Evolutionary conservation across 2,329 filamentous ascomycete species (phyloP).

Genomic region (Neofusicoccum kwambonambiense): DNA sequence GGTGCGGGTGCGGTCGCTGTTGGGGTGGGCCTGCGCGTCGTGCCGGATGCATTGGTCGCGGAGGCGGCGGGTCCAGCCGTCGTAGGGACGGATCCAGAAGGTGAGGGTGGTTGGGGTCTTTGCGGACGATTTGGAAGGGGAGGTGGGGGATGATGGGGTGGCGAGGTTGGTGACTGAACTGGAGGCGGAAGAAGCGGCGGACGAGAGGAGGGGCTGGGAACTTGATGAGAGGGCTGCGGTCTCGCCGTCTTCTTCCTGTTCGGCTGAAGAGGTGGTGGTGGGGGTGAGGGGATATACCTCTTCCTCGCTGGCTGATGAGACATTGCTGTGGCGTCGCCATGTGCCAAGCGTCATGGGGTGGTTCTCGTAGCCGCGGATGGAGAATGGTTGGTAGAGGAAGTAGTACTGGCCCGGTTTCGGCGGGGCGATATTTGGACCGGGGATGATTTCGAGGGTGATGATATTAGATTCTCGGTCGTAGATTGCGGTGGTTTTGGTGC

Average conservation of each 20-base stretch:
- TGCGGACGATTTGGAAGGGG: constrained; percentile 13
- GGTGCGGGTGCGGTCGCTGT: background rate
- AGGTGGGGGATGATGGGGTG: constrained; percentile 25
- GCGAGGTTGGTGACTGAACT: constrained; percentile 18
- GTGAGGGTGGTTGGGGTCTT: constrained; percentile 30
- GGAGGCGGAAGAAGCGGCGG: background rate
- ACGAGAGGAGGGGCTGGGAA: constrained; percentile 3
- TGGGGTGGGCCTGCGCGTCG: background rate
- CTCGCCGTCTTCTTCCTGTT: background rate
- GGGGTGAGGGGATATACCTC: background rate
- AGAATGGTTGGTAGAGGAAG: constrained; percentile 49
- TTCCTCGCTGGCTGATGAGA: background rate
- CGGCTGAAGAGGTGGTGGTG: background rate
- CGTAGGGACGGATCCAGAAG: constrained; percentile 53
- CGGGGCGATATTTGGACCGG: constrained; percentile 32
- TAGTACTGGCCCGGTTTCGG: constrained; percentile 51
- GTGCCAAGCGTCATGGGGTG: constrained; percentile 52
- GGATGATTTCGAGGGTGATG: constrained; percentile 46
- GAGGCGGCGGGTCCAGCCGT: constrained; percentile 51
- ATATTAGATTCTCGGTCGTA: constrained; percentile 48
- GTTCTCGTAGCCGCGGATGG: constrained; percentile 49
- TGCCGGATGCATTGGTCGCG: constrained; percentile 33
- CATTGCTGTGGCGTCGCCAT: constrained; percentile 15
- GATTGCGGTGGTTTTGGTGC: constrained; percentile 39
- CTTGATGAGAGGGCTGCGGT: background rate